Base-by-base conservation (phyloP, 1,284 basidiomycete species). In the Quambalaria eucalypti region DNA sequence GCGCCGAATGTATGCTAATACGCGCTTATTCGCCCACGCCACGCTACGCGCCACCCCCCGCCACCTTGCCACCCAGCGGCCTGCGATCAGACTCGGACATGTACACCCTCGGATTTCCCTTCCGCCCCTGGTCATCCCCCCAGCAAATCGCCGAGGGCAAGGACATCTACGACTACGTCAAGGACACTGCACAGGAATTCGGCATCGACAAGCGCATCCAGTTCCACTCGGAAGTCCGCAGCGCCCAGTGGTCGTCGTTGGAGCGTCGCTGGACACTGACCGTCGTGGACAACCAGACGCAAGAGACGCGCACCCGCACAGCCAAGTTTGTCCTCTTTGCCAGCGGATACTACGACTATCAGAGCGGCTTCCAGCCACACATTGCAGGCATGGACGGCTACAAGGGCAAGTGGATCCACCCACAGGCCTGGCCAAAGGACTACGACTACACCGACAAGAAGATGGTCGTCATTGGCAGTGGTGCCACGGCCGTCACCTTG, bases 311-410 rank as follows among this genome's bases (percentile, higher is more conserved):
- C 53, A 28, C 46, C 19, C 53, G 60, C 56, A 59, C 61, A 21
- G 46, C 61, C 21, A 60, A 62, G 49, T 71, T 62, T 57, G 33
- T 71, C 46, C 64, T 64, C 61, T 54, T 54, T 19, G 59, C 57
- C 58, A 64, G 60, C 26, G 71, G 71, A n/a, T 74, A 74, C 62
- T 74, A 74, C 62, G 60, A 68, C 39, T 74, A 71, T 57, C 28
- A 65, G 30, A 52, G 62, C 2, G 62, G 62, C 2, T 65, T 70
- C 51, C 58, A 71, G 49, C 57, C 71, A 28, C 61, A 65, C 10
- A 62, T 74, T 28, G 68, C 70, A 6, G 71, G 71, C n/a, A 61
- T 65, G 29, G 28, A 61, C 28, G 69, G 69, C 57, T 73, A 70
- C 55, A 61, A 65, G 54, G 71, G 71, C 44, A 55, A 65, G 42